Evolutionary conservation across 73 alveolate genomes (phyloP).

Genomic region (Breviolum minutum): DNA sequence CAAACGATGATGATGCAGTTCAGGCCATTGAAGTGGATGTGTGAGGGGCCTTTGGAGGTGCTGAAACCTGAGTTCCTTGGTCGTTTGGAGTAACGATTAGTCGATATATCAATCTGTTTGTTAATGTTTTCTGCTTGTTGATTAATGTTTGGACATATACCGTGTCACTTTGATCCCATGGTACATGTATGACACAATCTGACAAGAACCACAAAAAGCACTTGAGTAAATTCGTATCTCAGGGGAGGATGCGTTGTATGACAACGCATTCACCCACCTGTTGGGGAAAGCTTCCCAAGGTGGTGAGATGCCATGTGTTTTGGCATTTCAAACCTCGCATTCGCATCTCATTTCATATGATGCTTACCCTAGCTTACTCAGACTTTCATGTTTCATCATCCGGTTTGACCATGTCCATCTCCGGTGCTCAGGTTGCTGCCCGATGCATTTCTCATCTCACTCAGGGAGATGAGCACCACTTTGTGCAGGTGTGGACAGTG

Average conservation of each 20-base stretch:
- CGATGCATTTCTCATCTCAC: not conserved
- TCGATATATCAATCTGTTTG: not conserved
- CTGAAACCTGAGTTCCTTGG: not conserved
- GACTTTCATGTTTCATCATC: not conserved
- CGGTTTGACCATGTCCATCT: not conserved
- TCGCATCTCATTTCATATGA: too few species aligned
- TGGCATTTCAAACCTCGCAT: not conserved
- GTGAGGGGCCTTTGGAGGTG: not conserved
- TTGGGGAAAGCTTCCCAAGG: not conserved
- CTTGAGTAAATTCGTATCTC: not conserved
- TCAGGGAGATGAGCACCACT: constrained; percentile 32
- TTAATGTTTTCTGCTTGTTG: not conserved
- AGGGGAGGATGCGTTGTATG: too few species aligned
- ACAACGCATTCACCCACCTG: not conserved
- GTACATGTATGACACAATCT: not conserved
- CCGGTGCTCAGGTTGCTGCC: not conserved
- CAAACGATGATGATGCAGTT: not conserved
- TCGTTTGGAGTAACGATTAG: not conserved
- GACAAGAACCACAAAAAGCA: not conserved
- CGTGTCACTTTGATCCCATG: not conserved
- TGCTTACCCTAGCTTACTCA: not conserved
- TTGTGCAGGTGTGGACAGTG: not conserved
- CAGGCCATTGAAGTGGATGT: constrained; percentile 11
- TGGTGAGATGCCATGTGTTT: not conserved
- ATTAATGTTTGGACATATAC: not conserved